Evolutionary conservation across 805 yeast species (phyloP), one percentile per base, ranked within the genome.

Genomic region (Metschnikowia lachancei): DNA sequence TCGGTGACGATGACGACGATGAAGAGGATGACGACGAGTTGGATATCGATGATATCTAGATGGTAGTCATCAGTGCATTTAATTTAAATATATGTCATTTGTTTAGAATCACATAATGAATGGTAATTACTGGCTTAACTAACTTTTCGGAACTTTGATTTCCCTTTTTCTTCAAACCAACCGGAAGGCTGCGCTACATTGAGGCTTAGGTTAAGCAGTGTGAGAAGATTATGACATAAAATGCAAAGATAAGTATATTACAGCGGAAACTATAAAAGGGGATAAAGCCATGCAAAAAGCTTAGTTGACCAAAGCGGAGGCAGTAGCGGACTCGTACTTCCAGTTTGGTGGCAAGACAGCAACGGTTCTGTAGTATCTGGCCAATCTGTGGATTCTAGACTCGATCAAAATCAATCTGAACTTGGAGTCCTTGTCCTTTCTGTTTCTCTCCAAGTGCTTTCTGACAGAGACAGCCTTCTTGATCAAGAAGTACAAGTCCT

Each of bases 281-380:
- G 7, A 20, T 17, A 17, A 32, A 39, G 43, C 22, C 31, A 43
- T 47, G 54, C 54, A 52, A 58, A 57, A 52, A 66, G 68, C 71
- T 78, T 90, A 94, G 87, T 92, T 92, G 72, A 94, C 99, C 78
- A 94, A 85, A 77, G 99, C 95, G 69, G 99, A 94, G 73, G 99
- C 99, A 72, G 99, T 94, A 74, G 99, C 96, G 65, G 99, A 92
- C 83, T 94, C 99, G 95, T 87, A 94, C 83, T 94, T 94, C 99
- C 99, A 94, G 94, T 87, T 91, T 75, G 99, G 98, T 68, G 99
- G 99, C 73, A 94, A 85, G 69, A 94, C 98, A 71, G 96, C 82
- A 68, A 89, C 96, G 68, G 97, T 88, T 89, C 97, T 92, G 97
- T 94, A 94, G 95, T 94, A 94, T 83, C 99, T 88, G 66, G 99